Conservation (phyloP, 2,329 filamentous ascomycete genomes). For the Colletotrichum sp. region DNA sequence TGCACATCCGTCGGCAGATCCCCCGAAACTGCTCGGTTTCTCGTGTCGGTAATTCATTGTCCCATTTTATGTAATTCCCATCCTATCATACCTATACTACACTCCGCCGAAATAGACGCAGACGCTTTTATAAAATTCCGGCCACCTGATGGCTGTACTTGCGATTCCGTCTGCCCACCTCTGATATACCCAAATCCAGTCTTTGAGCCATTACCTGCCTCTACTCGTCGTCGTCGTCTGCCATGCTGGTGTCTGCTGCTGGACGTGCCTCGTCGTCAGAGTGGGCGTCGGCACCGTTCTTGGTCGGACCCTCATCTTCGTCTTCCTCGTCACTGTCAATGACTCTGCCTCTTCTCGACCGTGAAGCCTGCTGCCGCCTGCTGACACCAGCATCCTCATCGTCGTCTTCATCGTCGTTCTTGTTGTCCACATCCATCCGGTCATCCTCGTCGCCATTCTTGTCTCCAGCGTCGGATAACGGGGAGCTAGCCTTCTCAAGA, state of each 20-base stretch:
- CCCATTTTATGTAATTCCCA: constrained; percentile 11
- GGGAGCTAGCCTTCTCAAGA: constrained; percentile 40
- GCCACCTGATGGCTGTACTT: not conserved
- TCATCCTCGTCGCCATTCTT: constrained; percentile 37
- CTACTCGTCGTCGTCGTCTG: constrained; percentile 38
- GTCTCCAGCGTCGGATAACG: constrained; percentile 36
- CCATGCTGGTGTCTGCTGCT: constrained; percentile 44
- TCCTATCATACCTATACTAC: constrained; percentile 16
- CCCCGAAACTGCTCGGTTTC: not conserved
- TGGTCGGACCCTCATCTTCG: constrained; percentile 33
- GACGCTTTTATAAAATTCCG: constrained; percentile 3
- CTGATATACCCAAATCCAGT: not conserved
- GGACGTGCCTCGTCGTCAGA: constrained; percentile 27
- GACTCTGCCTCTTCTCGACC: constrained; percentile 55
- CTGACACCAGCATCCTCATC: constrained; percentile 59
- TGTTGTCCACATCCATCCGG: constrained; percentile 58
- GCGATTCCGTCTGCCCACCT: not conserved
- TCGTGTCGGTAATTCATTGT: not conserved
- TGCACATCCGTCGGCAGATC: not conserved
- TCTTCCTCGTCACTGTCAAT: constrained; percentile 62
- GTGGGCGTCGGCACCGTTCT: constrained; percentile 19
- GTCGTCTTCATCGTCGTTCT: constrained; percentile 43
- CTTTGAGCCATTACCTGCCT: not conserved
- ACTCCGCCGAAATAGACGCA: constrained; percentile 3
- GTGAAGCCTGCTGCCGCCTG: constrained; percentile 48